A percentile compares a stretch with the other conserved stretches of the same genome.
Evolutionary conservation across 768 basidiomycete genomes (phyloP).

Genomic region (Pholiota molesta): DNA sequence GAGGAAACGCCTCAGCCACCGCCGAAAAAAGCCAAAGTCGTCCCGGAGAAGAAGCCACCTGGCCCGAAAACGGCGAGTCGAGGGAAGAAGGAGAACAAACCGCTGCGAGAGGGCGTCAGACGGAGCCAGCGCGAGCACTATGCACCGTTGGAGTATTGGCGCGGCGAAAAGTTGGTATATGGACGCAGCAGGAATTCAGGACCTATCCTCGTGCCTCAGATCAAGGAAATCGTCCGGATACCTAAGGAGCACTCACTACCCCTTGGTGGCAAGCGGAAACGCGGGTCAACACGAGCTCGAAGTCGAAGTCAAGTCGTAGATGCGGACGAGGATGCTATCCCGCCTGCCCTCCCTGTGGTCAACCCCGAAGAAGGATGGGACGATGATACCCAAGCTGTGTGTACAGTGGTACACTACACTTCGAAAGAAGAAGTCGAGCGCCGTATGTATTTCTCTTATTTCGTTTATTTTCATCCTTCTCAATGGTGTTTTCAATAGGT

Average conservation of each 20-base stretch:
- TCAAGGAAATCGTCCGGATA: conserved; percentile 69
- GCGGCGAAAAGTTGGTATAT: conserved; percentile 88
- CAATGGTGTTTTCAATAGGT: conserved; percentile 44
- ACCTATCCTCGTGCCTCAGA: conserved; percentile 60
- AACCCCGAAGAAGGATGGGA: conserved; percentile 86
- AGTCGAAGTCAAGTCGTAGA: conserved; percentile 64
- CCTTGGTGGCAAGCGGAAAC: conserved; percentile 37
- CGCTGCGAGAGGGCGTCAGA: conserved; percentile 58
- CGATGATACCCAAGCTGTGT: conserved; percentile 66
- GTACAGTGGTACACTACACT: conserved; percentile 69
- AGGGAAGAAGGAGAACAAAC: conserved; percentile 44
- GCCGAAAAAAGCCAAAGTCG: conserved; percentile 39
- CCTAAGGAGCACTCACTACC: conserved; percentile 42
- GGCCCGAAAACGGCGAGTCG: conserved; percentile 25
- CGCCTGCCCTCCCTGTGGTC: conserved; percentile 29
- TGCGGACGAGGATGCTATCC: conserved; percentile 25
- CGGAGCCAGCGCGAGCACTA: conserved; percentile 71
- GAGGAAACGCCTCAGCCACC: conserved; percentile 32
- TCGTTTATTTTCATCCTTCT: conserved; percentile 8
- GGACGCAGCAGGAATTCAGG: conserved; percentile 49
- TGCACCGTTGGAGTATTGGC: conserved; percentile 88
- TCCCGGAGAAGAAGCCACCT: conserved; percentile 23
- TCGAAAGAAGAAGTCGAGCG: conserved; percentile 62
- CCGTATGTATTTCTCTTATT: conserved; percentile 54
- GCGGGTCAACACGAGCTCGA: conserved; percentile 43